These are phyloP conservation scores for Fagus crenata DNA, from an alignment of 306 rosid species.

Conservation along the genomic window DNA sequence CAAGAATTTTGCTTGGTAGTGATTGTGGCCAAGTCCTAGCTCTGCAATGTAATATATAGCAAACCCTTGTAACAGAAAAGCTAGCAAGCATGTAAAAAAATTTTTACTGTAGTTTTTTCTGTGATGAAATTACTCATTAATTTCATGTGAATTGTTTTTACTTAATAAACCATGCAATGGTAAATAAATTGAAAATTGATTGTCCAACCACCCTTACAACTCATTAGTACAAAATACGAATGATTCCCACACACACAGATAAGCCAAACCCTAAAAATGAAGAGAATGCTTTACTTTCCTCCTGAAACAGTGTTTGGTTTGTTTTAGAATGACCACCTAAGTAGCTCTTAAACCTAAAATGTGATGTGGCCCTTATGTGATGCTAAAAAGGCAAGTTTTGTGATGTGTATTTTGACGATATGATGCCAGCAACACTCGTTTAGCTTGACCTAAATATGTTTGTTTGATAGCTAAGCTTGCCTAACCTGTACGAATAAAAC, in stretches of 20 bases:
- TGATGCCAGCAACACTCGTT: conserved; percentile 60
- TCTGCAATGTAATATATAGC: conserved; percentile 44
- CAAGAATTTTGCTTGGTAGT: conserved; percentile 26
- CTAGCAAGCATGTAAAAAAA: neutral
- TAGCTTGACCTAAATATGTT: conserved; percentile 60
- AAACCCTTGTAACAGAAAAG: conserved; percentile 1
- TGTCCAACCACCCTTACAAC: conserved; percentile 41
- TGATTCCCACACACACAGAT: conserved; percentile 30
- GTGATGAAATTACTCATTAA: neutral
- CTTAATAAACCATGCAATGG: neutral
- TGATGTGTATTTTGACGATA: conserved; percentile 57
- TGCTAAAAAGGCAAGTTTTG: conserved; percentile 52
- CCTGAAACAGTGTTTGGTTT: conserved; percentile 53
- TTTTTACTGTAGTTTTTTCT: neutral
- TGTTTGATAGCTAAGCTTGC: conserved; percentile 56
- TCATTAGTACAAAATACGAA: conserved; percentile 24
- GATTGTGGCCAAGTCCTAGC: conserved; percentile 62
- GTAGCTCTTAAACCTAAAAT: conserved; percentile 46
- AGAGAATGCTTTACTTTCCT: conserved; percentile 44
- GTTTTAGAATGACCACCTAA: conserved; percentile 71
- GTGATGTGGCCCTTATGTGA: conserved; percentile 57
- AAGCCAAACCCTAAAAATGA: conserved; percentile 48
- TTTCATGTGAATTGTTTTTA: neutral
- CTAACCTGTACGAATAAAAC: conserved; percentile 44
- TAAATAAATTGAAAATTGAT: conserved; percentile 21